phyloP scores from a whole-genome alignment of 1,284 basidiomycete species.

The Hemileia vastatrix region DNA sequence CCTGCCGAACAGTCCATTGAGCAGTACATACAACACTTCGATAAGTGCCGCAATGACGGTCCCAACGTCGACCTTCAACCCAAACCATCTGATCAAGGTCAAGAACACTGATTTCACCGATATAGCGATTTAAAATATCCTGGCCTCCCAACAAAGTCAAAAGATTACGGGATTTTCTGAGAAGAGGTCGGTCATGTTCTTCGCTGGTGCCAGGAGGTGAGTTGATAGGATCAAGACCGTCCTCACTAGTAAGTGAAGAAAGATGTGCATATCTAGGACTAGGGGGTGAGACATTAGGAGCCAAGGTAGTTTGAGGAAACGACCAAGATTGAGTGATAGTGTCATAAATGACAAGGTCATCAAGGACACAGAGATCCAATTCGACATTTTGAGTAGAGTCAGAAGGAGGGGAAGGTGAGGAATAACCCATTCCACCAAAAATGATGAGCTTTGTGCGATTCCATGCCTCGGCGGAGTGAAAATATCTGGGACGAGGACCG shows the following conservation, averaged over 20 bases:
- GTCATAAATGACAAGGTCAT: slow-evolving; percentile 29
- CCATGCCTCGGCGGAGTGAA: slow-evolving; percentile 83
- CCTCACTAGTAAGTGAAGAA: slow-evolving; percentile 65
- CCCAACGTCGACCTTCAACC: slow-evolving; percentile 68
- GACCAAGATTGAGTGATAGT: slow-evolving; percentile 24
- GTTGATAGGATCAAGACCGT: neutral
- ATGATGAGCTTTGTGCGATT: slow-evolving; percentile 72
- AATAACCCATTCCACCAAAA: slow-evolving; percentile 83
- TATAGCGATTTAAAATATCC: slow-evolving; percentile 46
- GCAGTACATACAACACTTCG: slow-evolving; percentile 57
- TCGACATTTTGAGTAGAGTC: slow-evolving; percentile 19
- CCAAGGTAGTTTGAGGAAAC: slow-evolving; percentile 17
- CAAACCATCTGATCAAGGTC: slow-evolving; percentile 63
- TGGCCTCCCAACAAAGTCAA: slow-evolving; percentile 17
- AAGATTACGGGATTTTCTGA: neutral
- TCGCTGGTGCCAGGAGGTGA: neutral
- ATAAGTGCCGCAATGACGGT: slow-evolving; percentile 82
- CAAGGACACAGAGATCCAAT: slow-evolving; percentile 25
- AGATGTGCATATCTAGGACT: slow-evolving; percentile 82
- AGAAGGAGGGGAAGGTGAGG: slow-evolving; percentile 13
- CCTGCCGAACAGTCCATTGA: slow-evolving; percentile 26
- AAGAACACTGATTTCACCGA: slow-evolving; percentile 82
- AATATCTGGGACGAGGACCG: slow-evolving; percentile 67
- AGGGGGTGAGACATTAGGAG: slow-evolving; percentile 48
- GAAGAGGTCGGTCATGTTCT: too few relatives aligned